These are phyloP conservation scores for Agapanthus africanus DNA, from an alignment of 106 monocot species.

Conservation along the genomic window DNA sequence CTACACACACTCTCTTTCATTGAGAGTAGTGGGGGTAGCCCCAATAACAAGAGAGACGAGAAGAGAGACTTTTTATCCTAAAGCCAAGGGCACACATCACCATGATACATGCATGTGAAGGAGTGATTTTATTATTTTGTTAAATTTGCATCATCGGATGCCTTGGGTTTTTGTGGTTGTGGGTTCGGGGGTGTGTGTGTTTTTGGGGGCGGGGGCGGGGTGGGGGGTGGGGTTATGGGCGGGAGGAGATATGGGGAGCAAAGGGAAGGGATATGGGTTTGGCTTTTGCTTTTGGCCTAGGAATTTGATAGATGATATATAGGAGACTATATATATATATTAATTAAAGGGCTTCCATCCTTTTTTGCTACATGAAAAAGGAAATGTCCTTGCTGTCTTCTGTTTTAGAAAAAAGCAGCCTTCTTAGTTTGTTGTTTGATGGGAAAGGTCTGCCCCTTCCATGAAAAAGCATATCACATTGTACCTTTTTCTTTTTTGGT, in stretches of 20 bases:
- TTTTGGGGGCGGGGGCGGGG: too few species aligned
- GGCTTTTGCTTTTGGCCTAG: not conserved
- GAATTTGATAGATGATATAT: not conserved
- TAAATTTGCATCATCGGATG: too few species aligned
- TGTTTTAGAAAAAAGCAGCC: not conserved
- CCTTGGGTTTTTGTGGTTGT: not conserved
- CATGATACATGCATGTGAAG: slow-evolving; percentile 1
- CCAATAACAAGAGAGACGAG: too few species aligned
- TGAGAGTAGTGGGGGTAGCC: too few species aligned
- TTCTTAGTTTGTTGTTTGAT: not conserved
- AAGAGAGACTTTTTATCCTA: not conserved
- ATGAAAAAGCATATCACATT: not conserved
- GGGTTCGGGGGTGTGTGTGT: too few species aligned
- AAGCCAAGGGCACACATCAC: not conserved
- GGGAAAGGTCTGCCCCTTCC: not conserved
- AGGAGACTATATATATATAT: not conserved
- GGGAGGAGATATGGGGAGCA: too few species aligned
- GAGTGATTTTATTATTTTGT: too few species aligned
- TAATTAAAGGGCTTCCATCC: not conserved
- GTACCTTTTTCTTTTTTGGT: too few species aligned
- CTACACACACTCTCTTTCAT: not conserved
- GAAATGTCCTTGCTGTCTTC: slow-evolving; percentile 3
- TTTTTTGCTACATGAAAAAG: not conserved
- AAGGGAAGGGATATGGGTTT: not conserved
- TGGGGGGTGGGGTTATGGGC: too few species aligned